Evolutionary conservation across 345 rosid species (phyloP).

Genomic region (Turritis glabra): DNA sequence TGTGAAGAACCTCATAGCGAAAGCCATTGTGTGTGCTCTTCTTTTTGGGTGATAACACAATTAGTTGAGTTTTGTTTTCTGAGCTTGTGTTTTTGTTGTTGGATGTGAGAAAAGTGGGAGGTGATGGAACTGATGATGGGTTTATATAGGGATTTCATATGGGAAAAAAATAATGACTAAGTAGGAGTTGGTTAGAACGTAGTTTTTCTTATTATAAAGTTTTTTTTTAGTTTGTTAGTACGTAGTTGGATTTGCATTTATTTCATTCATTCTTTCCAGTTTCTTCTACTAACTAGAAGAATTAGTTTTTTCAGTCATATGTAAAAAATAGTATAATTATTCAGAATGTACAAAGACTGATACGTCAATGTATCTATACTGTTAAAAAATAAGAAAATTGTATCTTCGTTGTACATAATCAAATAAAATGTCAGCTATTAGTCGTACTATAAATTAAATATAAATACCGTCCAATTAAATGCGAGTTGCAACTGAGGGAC

Average conservation of each 20-base stretch:
- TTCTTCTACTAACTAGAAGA: neutral
- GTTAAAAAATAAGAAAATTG: too few relatives aligned
- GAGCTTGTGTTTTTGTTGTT: conserved; percentile 17
- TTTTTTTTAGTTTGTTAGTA: neutral
- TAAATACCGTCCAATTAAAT: conserved; percentile 7
- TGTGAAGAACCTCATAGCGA: conserved; percentile 21
- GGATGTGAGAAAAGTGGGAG: conserved; percentile 23
- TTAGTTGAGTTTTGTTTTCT: neutral
- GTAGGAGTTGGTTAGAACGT: conserved; percentile 12
- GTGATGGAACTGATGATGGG: neutral
- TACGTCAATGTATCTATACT: neutral
- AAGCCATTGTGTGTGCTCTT: conserved; percentile 28
- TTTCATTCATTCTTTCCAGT: conserved; percentile 1
- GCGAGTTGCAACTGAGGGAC: neutral
- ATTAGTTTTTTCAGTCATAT: neutral
- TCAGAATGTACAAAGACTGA: neutral
- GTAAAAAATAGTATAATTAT: neutral
- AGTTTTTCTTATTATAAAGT: neutral
- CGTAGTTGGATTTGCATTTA: conserved; percentile 28
- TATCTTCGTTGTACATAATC: neutral
- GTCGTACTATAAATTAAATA: neutral
- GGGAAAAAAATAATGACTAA: neutral
- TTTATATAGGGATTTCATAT: conserved; percentile 18
- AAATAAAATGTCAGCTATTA: neutral
- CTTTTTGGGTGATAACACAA: neutral